Base-by-base conservation (phyloP, 495 filamentous ascomycete species). In the Halenospora varia region DNA sequence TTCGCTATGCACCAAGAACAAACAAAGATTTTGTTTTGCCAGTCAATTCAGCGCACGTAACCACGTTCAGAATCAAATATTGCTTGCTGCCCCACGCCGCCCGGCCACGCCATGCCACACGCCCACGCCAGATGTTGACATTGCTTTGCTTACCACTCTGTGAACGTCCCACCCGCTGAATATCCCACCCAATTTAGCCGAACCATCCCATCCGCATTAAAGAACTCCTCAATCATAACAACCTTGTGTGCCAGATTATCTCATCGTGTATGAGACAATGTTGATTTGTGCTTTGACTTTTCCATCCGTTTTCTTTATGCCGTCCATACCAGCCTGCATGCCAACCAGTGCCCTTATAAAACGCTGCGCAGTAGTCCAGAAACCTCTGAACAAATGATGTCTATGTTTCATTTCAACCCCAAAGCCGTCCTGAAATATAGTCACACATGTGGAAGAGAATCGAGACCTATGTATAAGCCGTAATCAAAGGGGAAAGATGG, bases 1-100 rank as follows among this genome's bases (percentile, higher is more conserved):
- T 78, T 77, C 82, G 80, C 76, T 82, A 77, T 78, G 76, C 78
- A 77, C 78, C 73, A 70, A 73, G 44, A 40, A 55, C 35, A 61
- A 61, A 51, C 53, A n/a, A n/a, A n/a, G 40, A 47, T 47, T 51
- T 56, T 41, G 56, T 53, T 57, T 57, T 44, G 23, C 26, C 26
- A 52, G 51, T 56, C 11, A 39, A 39, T 13, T 29, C 51, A 48
- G 35, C 24, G 29, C 45, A 42, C 46, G 20, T 24, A 19, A 42
- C 9, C 42, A 57, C 26, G 25, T 57, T 50, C 46, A 42, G 29
- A 49, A 25, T 24, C 45, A 57, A 57, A 44, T 19, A 18, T 22
- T 45, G 51, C 46, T 51, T 48, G 45, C 47, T 50, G 47, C 47
- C 54, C 53, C 19, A 24, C 41, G 20, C 19, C 22, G 47, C 52